Conservation (phyloP, 345 rosid genomes). For the Mercurialis annua region DNA sequence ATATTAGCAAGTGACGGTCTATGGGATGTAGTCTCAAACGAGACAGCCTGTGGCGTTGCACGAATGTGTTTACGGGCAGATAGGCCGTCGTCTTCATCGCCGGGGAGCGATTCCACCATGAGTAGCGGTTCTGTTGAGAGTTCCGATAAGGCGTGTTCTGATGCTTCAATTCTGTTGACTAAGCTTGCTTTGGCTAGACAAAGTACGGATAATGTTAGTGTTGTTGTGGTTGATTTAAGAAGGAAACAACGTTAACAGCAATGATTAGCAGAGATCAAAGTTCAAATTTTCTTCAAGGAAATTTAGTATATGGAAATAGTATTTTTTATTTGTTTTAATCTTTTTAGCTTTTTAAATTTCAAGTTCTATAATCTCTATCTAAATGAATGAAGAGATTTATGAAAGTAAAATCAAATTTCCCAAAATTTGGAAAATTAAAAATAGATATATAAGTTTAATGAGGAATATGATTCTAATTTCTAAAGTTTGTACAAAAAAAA, state of each 20-base stretch:
- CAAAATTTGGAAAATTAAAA: neutral
- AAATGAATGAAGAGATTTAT: neutral
- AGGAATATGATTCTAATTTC: constrained; percentile 6
- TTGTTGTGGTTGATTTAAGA: constrained; percentile 75
- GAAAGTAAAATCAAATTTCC: neutral
- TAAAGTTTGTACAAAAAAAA: neutral
- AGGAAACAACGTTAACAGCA: constrained; percentile 16
- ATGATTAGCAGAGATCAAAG: neutral
- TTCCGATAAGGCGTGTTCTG: constrained; percentile 65
- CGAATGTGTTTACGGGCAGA: constrained; percentile 54
- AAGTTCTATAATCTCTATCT: constrained; percentile 3
- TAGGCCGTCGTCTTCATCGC: constrained; percentile 23
- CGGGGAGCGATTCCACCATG: constrained; percentile 23
- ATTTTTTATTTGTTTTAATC: neutral
- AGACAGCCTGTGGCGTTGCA: constrained; percentile 68
- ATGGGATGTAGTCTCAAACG: constrained; percentile 93
- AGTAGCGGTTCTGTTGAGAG: constrained; percentile 22
- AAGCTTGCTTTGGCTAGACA: constrained; percentile 77
- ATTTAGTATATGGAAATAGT: neutral
- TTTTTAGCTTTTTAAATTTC: constrained; percentile 7
- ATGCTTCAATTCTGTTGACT: constrained; percentile 74
- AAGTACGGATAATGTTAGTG: constrained; percentile 80
- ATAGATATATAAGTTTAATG: neutral
- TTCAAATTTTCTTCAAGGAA: neutral
- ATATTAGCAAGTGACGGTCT: constrained; percentile 81